Conservation (phyloP, 2,329 filamentous ascomycete species). For the Bipolaris gigantea region DNA sequence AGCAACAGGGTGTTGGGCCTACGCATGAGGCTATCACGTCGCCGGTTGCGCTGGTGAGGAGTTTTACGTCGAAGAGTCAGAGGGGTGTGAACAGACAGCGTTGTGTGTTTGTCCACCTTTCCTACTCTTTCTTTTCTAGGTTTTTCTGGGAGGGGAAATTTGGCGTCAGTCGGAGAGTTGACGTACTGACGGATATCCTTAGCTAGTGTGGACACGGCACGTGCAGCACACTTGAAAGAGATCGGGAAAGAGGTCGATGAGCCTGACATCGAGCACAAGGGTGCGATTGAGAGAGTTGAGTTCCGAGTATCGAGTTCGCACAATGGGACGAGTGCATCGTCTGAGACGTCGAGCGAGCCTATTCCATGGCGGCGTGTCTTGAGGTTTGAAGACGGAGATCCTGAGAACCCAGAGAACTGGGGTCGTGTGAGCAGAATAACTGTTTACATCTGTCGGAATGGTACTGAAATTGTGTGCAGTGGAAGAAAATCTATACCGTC, state of each 20-base stretch:
- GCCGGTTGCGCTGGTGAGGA: slow-evolving; percentile 33
- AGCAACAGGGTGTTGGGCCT: slow-evolving; percentile 33
- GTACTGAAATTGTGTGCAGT: slow-evolving; percentile 39
- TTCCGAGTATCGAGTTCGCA: slow-evolving; percentile 9
- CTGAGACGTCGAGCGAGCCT: slow-evolving; percentile 4
- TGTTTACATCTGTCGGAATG: too few relatives aligned
- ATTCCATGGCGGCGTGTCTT: slow-evolving; percentile 34
- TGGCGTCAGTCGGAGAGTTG: too few relatives aligned
- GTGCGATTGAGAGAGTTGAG: slow-evolving; percentile 30
- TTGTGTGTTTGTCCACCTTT: slow-evolving; percentile 11
- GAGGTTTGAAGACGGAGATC: slow-evolving; percentile 46
- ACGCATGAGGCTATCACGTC: slow-evolving; percentile 29
- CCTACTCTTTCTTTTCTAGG: background rate
- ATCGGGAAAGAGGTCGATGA: slow-evolving; percentile 30
- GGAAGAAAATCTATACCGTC: slow-evolving; percentile 59
- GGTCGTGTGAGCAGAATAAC: slow-evolving; percentile 24
- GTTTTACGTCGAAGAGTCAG: slow-evolving; percentile 30
- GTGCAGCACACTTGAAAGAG: slow-evolving; percentile 17
- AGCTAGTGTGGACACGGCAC: slow-evolving; percentile 25
- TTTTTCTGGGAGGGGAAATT: too few relatives aligned
- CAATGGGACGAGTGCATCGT: slow-evolving; percentile 16
- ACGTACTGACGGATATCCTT: slow-evolving; percentile 6
- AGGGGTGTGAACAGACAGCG: slow-evolving; percentile 15
- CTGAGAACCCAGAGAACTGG: slow-evolving; percentile 50
- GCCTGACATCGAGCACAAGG: slow-evolving; percentile 24